Percentiles rank a stretch among this genome's conserved stretches.
These are phyloP conservation scores for Pseudocercospora pini-densiflorae DNA, from an alignment of 2,329 filamentous ascomycete genomes.

Conservation along the genomic window DNA sequence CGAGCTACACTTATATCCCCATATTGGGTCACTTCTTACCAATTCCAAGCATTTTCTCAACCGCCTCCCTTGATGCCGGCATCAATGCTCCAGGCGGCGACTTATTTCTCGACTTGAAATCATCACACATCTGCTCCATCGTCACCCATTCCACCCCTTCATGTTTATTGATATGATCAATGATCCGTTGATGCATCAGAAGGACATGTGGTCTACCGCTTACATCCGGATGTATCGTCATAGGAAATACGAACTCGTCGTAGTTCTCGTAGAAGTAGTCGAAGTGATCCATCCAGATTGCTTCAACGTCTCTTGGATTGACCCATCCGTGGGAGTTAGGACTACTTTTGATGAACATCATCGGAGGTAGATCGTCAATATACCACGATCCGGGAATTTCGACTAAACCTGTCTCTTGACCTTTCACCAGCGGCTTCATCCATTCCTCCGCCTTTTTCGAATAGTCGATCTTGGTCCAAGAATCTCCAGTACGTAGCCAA, in stretches of 20 bases:
- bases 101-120: slow-evolving; percentile 68
- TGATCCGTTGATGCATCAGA: slow-evolving; percentile 73
- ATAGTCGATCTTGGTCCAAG: slow-evolving; percentile 71
- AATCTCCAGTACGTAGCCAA: slow-evolving; percentile 64
- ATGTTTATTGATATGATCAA: slow-evolving; percentile 68
- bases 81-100: slow-evolving; percentile 61
- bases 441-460: slow-evolving; percentile 62
- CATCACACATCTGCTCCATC: slow-evolving; percentile 70
- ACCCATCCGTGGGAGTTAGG: slow-evolving; percentile 66
- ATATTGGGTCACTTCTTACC: not conserved
- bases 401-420: slow-evolving; percentile 64
- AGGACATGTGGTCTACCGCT: slow-evolving; percentile 71
- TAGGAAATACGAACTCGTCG: slow-evolving; percentile 75
- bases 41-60: slow-evolving; percentile 41
- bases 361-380: slow-evolving; percentile 60
- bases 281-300: slow-evolving; percentile 68
- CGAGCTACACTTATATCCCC: not conserved
- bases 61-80: slow-evolving; percentile 58
- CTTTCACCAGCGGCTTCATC: slow-evolving; percentile 68
- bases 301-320: slow-evolving; percentile 60
- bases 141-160: slow-evolving; percentile 66
- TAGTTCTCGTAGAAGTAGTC: slow-evolving; percentile 77
- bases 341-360: slow-evolving; percentile 69
- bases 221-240: slow-evolving; percentile 72
- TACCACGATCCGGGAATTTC: slow-evolving; percentile 57